Evolutionary conservation across 2,329 filamentous ascomycete species (phyloP), one percentile per base, ranked within the genome.

Genomic region (Pyrenophora tritici-repentis): DNA sequence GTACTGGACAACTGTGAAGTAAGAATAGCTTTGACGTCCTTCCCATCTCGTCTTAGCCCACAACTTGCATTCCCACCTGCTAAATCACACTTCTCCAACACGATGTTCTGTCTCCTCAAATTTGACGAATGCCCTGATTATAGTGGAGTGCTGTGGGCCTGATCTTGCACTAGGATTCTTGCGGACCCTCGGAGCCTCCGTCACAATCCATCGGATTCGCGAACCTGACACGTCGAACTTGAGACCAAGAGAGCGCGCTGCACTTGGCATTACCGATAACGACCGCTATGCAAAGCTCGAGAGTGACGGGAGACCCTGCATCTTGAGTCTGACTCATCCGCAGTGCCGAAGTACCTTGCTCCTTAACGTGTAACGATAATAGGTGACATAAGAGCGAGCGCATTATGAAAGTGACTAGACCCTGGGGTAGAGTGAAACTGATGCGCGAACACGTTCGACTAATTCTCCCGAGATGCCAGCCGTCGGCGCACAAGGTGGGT

Each of bases 181-280:
- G 26, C 7, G 26, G 26, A 13, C 12, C 33, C 16, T 18, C 43
- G 32, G 32, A 37, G 26, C 20, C 20, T 32, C 43, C n/a, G 34
- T 22, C 43, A 10, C 48, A 32, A 42, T 7, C 26, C 24, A 47
- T 46, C 26, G 18, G 33, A 31, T 32, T 51, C 26, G 24, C 33
- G 38, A 51, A 17, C 34, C 29, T 26, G 43, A 47, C 44, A 31
- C 33, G 48, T 17, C 26, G 32, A 22, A 24, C n/a, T 29, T 12
- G 26, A 24, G 22, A 24, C 22, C 22, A 24, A 24, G 8, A 24
- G 8, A 9, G 6, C 22, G 22, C 22, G 22, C 6, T 6, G 22
- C 6, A 7, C 22, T 24, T 24, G 22, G 22, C 22, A 24, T 24
- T 24, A 6, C 6, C 22, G 22, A 24, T 7, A 24, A 9, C 8